Base-by-base conservation (phyloP, 2,329 filamentous ascomycete genomes). In the Colletotrichum euphorbiae region DNA sequence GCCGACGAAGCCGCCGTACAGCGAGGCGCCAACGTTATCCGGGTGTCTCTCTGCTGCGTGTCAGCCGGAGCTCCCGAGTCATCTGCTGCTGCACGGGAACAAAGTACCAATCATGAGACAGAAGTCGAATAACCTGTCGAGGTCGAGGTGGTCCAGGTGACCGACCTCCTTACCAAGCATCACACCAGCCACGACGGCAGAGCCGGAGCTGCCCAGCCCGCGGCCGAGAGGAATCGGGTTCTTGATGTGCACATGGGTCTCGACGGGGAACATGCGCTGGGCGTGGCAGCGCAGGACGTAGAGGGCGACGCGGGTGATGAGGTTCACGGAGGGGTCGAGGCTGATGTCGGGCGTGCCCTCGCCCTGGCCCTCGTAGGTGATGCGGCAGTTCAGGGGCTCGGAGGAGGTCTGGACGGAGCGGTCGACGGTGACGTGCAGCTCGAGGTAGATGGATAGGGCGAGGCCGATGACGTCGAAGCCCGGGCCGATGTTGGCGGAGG, bases 401-500 rank as follows among this genome's bases (percentile, higher is more conserved):
- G 85, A 80, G 7, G 88, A 89, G 48, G 81, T 76, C 58, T 76
- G 74, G 76, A 83, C 82, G 74, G 83, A 80, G 67, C 88, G 84
- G 79, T 92, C 88, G 75, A 97, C 85, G 71, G 90, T 93, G 78
- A 98, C 92, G 71, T 90, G 87, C 64, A 98, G 85, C 83, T 98
- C 94, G 72, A 99, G 91, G 83, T 95, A 97, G 79, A 98, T 90
- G 72, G 94, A 97, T 73, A 99, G 87, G 8, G 95, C 95, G 70
- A 99, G 90, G 73, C 96, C 93, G 78, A 98, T 97, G 75, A 98
- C 95, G 84, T 99, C 95, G 85, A 98, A 99, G 67, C 95, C 95
- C 55, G 95, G 95, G 73, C 93, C 95, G 77, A 98, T 98, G 84
- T 98, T 98, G 82, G 95, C 95, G 70, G 94, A 98, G 69, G 95